Evolutionary conservation across 2,329 filamentous ascomycete species (phyloP), one percentile per base, ranked within the genome.

Genomic region (Colletotrichum somersetense): DNA sequence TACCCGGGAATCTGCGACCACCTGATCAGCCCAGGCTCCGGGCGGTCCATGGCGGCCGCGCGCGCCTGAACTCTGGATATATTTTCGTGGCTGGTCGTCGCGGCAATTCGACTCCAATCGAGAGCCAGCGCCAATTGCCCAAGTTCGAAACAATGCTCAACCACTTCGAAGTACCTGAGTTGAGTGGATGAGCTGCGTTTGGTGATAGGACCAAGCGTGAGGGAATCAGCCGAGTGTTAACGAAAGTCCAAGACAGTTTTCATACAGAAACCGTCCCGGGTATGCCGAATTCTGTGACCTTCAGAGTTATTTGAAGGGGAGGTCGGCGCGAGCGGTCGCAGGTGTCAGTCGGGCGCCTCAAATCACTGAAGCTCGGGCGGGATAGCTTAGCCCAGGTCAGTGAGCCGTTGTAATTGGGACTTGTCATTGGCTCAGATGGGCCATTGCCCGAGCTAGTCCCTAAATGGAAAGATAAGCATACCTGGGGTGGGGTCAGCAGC

Each of bases 21-120:
- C 77, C 90, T 89, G 77, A 92, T 87, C 69, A 92, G 85, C 35
- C 90, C 90, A 14, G 88, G 87, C 75, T 90, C 89, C 2, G 88
- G 87, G 58, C 89, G 86, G 75, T 90, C 88, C 87, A 90, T 88
- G 66, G 75, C 80, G 56, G 76, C 70, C 66, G 48, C 70, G 33
- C 59, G 66, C 61, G 59, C 66, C 70, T 61, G 55, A 56, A 59
- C 26, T 56, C 40, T 35, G 26, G 69, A 38, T 12, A 12, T 12
- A 10, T 61, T 69, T 74, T 74, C 50, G 73, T 11, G 44, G 18
- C 30, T 56, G n/a, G 7, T 2, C 14, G 26, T 16, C 33, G 10
- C 18, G 2, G n/a, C 20, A 14, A n/a, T 38, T 26, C 14, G 20
- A 48, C 7, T 20, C 16, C 3, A 8, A n/a, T 8, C 61, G 20